A percentile compares a stretch with the other conserved stretches of the same genome.
phyloP scores from a whole-genome alignment of 345 rosid genomes.

The Bruguiera parviflora region DNA sequence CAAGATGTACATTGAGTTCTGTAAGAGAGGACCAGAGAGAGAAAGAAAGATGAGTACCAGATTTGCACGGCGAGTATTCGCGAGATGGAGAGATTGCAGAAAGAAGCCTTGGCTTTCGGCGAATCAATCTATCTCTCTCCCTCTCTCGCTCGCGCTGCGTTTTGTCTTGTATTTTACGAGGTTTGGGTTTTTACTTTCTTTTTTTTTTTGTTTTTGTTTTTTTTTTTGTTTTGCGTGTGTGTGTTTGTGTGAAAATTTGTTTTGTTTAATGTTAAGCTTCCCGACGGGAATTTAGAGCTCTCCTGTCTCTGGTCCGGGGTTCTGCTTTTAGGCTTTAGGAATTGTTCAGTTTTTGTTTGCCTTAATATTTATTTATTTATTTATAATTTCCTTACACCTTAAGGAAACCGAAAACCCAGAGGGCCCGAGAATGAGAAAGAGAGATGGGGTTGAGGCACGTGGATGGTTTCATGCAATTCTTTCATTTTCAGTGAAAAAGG shows the following conservation, averaged over 20 bases:
- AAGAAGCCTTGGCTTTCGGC: not conserved
- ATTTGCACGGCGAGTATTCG: conserved; percentile 12
- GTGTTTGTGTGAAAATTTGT: no score
- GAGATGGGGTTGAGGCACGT: conserved; percentile 32
- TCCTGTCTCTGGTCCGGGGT: not conserved
- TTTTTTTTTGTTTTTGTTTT: not conserved
- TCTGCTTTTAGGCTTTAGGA: not conserved
- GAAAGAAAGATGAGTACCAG: conserved; percentile 18
- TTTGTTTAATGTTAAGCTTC: no score
- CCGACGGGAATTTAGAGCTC: no score
- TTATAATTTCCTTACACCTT: conserved; percentile 8
- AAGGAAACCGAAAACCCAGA: not conserved
- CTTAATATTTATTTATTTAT: not conserved
- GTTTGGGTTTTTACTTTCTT: not conserved
- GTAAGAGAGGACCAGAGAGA: not conserved
- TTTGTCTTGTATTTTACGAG: not conserved
- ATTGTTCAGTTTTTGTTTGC: no score
- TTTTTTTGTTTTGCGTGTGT: not conserved
- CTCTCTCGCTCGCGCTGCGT: not conserved
- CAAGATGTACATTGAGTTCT: not conserved
- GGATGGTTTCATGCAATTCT: conserved; percentile 32
- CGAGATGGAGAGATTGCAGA: not conserved
- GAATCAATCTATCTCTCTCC: conserved; percentile 17
- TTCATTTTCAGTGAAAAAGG: not conserved
- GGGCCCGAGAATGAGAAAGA: not conserved